Evolutionary conservation across 2,329 filamentous ascomycete species (phyloP).

Genomic region (Trichophyton simii): DNA sequence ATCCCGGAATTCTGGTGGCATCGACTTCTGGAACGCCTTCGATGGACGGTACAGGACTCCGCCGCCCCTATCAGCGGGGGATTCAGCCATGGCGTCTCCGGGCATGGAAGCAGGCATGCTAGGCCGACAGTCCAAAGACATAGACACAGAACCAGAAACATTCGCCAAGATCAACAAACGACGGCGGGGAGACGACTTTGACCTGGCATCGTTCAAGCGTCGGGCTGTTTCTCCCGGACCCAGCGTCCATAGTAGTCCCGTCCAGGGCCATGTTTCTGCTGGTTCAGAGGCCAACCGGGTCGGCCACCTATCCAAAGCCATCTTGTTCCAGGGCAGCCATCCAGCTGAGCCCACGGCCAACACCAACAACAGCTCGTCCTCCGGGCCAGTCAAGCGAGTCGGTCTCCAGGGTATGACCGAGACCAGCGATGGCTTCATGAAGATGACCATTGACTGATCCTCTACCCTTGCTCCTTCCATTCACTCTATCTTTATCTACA

Average conservation of each 20-base stretch:
- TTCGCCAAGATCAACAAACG: constrained; percentile 37
- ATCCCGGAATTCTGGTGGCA: constrained; percentile 57
- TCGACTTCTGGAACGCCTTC: constrained; percentile 68
- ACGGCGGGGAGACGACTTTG: constrained; percentile 79
- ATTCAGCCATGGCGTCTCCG: constrained; percentile 18
- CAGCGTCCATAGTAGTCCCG: constrained; percentile 77
- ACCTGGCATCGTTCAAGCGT: constrained; percentile 76
- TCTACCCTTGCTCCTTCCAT: no score
- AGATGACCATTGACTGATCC: constrained; percentile 84
- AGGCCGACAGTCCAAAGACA: constrained; percentile 18
- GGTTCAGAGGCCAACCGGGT: constrained; percentile 29
- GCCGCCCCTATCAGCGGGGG: constrained; percentile 38
- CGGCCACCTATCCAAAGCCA: constrained; percentile 21
- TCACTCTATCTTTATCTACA: background rate
- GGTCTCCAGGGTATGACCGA: constrained; percentile 90
- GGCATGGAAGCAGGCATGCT: background rate
- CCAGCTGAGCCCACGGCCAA: constrained; percentile 19
- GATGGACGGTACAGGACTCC: constrained; percentile 56
- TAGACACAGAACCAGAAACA: background rate
- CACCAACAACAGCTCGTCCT: constrained; percentile 31
- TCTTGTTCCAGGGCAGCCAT: background rate
- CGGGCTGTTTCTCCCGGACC: constrained; percentile 84
- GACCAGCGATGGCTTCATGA: constrained; percentile 89
- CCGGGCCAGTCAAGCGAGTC: constrained; percentile 47
- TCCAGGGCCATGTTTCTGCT: constrained; percentile 7